Evolutionary conservation across 2,329 filamentous ascomycete genomes (phyloP).

Genomic region (Aspergillus calidoustus): DNA sequence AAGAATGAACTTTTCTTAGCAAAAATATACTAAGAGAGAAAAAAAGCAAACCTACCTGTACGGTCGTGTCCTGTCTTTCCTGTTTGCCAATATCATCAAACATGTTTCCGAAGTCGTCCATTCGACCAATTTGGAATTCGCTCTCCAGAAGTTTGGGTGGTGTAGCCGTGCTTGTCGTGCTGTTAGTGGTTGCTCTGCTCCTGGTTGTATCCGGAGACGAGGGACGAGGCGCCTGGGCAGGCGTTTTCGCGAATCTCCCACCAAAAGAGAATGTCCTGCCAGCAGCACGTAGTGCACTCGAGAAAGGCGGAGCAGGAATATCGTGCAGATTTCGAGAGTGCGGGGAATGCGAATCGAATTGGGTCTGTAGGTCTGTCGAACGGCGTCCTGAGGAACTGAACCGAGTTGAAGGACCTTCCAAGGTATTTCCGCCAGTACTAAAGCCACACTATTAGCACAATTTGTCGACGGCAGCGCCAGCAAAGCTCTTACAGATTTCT

Average conservation of each 20-base stretch:
- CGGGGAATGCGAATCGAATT: constrained; percentile 44
- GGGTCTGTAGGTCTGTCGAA: constrained; percentile 53
- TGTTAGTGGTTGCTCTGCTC: constrained; percentile 56
- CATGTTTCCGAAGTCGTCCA: constrained; percentile 57
- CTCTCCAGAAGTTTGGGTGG: constrained; percentile 57
- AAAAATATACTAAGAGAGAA: not conserved
- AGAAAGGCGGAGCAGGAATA: constrained; percentile 47
- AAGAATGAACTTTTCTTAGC: not conserved
- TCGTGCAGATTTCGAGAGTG: constrained; percentile 46
- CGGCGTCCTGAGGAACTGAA: constrained; percentile 61
- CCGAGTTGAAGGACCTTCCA: constrained; percentile 55
- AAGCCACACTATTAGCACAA: constrained; percentile 31
- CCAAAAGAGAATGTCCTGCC: constrained; percentile 61
- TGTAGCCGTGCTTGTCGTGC: constrained; percentile 56
- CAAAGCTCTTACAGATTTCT: constrained; percentile 41
- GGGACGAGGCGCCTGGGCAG: constrained; percentile 28
- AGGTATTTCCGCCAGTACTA: constrained; percentile 48
- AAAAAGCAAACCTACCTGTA: constrained; percentile 30
- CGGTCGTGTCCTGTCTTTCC: constrained; percentile 30
- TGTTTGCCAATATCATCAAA: constrained; percentile 53
- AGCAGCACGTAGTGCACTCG: constrained; percentile 51
- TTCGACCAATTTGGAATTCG: constrained; percentile 45
- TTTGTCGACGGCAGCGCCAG: not conserved
- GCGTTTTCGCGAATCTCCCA: constrained; percentile 43
- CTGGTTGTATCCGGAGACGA: constrained; percentile 36